Evolutionary conservation across 352 stramenopile genomes (phyloP).

Genomic region (Albugo candida): DNA sequence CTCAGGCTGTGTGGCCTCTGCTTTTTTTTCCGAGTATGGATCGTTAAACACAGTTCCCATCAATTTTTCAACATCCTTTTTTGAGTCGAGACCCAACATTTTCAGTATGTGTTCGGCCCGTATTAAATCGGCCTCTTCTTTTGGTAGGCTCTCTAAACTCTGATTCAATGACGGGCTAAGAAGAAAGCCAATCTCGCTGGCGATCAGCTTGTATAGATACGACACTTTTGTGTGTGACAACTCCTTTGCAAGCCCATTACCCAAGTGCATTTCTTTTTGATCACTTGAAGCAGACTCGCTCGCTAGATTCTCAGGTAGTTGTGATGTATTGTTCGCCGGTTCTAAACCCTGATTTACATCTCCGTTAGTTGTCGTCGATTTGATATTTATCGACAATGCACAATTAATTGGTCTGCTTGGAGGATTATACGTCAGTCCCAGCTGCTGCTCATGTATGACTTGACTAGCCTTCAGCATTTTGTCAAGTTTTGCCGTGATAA

Average conservation of each 20-base stretch:
- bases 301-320: constrained; percentile 38
- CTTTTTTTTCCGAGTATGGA: constrained; percentile 23
- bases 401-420: constrained; percentile 30
- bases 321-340: background rate
- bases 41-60: constrained; percentile 66
- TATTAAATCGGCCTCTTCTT: constrained; percentile 64
- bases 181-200: constrained; percentile 73
- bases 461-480: constrained; percentile 77
- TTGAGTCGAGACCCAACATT: constrained; percentile 63
- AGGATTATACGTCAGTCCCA: constrained; percentile 62
- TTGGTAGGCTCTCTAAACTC: constrained; percentile 43
- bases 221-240: too few relatives aligned
- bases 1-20: constrained; percentile 11
- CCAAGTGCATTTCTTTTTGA: background rate
- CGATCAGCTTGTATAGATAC: constrained; percentile 75
- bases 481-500: constrained; percentile 60
- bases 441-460: constrained; percentile 81
- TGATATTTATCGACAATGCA: background rate
- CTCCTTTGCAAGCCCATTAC: too few relatives aligned
- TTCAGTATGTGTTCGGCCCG: constrained; percentile 79
- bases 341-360: constrained; percentile 1
- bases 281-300: constrained; percentile 47
- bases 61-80: constrained; percentile 72
- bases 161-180: constrained; percentile 64
- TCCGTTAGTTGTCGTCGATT: background rate